A percentile compares a stretch with the other conserved stretches of the same genome.
Conservation (phyloP, 352 stramenopile species). For the Phytopythium vexans region DNA sequence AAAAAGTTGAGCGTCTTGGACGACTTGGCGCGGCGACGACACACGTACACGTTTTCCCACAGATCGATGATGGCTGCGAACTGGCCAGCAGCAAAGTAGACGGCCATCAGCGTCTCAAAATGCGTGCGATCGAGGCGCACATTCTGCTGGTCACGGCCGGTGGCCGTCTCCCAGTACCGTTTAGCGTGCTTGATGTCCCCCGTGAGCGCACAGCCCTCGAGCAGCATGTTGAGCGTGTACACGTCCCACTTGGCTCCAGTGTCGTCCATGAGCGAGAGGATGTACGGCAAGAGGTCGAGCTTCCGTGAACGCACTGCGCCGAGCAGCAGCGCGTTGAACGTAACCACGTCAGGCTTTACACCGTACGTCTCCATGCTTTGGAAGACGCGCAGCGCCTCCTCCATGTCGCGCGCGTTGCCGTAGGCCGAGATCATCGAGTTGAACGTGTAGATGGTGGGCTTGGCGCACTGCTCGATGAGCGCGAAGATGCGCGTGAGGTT, state of each 20-base stretch:
- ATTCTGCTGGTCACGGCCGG: constrained; percentile 24
- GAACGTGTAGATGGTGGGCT: constrained; percentile 68
- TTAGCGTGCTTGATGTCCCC: constrained; percentile 44
- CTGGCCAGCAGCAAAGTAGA: constrained; percentile 60
- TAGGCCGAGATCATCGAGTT: constrained; percentile 86
- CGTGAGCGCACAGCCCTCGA: constrained; percentile 51
- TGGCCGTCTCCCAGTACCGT: constrained; percentile 54
- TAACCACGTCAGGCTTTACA: constrained; percentile 52
- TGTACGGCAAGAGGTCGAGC: constrained; percentile 43
- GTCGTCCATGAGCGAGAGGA: constrained; percentile 49
- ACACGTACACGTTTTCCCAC: constrained; percentile 55
- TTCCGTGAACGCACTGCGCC: constrained; percentile 51
- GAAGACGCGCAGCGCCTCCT: constrained; percentile 60
- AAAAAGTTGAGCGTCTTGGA: constrained; percentile 82
- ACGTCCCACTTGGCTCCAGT: constrained; percentile 58
- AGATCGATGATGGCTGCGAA: constrained; percentile 46
- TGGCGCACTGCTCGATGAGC: constrained; percentile 51
- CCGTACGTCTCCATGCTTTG: constrained; percentile 27
- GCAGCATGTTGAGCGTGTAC: constrained; percentile 74
- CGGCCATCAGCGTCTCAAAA: constrained; percentile 71
- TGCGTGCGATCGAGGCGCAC: constrained; percentile 61
- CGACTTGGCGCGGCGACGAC: constrained; percentile 62
- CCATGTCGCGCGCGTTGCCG: constrained; percentile 57
- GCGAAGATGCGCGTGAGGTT: constrained; percentile 63
- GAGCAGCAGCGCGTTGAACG: constrained; percentile 70